Evolutionary conservation across 345 rosid genomes (phyloP), one percentile per base, ranked within the genome.

Genomic region (Triadica sebifera): DNA sequence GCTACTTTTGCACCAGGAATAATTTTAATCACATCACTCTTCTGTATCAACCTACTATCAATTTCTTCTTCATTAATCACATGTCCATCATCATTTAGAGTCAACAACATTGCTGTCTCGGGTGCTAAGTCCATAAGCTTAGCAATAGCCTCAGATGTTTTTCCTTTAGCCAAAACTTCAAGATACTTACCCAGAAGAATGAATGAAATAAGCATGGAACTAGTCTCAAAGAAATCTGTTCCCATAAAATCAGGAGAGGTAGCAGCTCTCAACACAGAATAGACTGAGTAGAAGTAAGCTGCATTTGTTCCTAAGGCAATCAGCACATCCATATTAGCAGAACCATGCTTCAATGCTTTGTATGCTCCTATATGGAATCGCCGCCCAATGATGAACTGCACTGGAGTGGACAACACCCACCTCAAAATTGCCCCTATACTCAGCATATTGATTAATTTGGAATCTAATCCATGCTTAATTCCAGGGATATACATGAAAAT

Each of bases 301-400:
- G 93, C 88, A 80, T 94, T 94, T 65, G 98, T 94, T 74, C 97
- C 97, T 72, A 94, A 73, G 15, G 91, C 92, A 8, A 94, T 92
- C 87, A 94, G 71, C 71, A 94, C 98, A 80, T 94, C 98, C 98
- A 94, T 94, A 63, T 94, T 94, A 45, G 97, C 93, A 2, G 97
- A 94, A 61, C 97, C 90, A 19, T 83, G 87, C 64, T 90, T 87
- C 81, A 94, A 78, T 17, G 97, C 95, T 81, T 91, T 89, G 78
- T 86, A 88, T 20, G 98, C 81, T 9, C 97, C 98, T 0, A 77
- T 72, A 68, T 94, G 91, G 81, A 94, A 94, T 72, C 97, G 81
- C 69, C 93, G 73, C 65, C 97, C 98, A 4, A 91, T 87, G 75
- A 94, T 43, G 84, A 92, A 94, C 78, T 94, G 98, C 59, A 92